Evolutionary conservation across 2,329 filamentous ascomycete genomes (phyloP), one percentile per base, ranked within the genome.

Genomic region (Apiospora marii): DNA sequence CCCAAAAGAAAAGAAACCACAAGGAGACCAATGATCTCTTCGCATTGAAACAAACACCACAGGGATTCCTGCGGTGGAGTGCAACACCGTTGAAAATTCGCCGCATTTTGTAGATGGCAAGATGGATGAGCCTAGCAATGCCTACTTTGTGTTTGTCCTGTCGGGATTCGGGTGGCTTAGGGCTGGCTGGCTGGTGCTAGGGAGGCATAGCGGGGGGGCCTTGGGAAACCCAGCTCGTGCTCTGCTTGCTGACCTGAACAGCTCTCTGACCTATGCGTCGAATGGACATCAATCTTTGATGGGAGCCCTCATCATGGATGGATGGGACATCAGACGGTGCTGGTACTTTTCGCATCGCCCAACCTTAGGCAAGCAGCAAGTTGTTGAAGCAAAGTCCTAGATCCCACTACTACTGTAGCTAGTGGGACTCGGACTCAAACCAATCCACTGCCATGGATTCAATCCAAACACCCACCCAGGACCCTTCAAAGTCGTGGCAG

Each of bases 401-500:
- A 53, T 53, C 27, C 51, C 30, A 53, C 51, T 48, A 8, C 27
- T 24, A 27, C 19, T 30, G 14, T 14, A 53, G n/a, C n/a, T 30
- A 34, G 53, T 64, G 58, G 58, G 34, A 64, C 58, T 41, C 58
- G 34, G 34, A 64, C 58, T 64, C 34, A 41, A 64, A 64, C 34
- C 58, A 64, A 64, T 64, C 58, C 30, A 58, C 16, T 61, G 53
- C 16, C 30, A 22, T 34, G 53, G 53, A 61, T 37, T 64, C 34
- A 22, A 37, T 41, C 58, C 19, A 64, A 64, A 37, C 30, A 58
- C 51, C 51, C 51, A 34, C 51, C 19, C 27, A 58, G 53, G 53
- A 64, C 34, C 30, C 58, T 64, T 64, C 34, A 64, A 64, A 64
- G 58, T 64, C 58, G 58, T 64, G 58, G 58, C 34, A 64, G n/a